Base-by-base conservation (phyloP, 179 eudicot genomes). In the Corrigiola litoralis region DNA sequence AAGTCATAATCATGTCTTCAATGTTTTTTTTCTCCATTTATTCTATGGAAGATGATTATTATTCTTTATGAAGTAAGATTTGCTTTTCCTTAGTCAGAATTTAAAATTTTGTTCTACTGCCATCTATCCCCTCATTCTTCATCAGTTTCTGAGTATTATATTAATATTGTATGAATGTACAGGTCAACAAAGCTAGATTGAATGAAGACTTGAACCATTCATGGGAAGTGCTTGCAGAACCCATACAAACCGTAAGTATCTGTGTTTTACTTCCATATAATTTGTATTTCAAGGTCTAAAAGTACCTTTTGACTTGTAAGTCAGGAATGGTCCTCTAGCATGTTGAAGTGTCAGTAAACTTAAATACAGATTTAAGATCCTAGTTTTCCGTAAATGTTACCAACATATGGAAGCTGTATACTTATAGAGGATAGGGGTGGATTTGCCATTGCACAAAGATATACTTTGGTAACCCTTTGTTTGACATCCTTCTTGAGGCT, bases 151-250 rank as follows among this genome's bases (percentile, higher is more conserved):
- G n/a, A 36, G 38, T 46, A 25, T 44, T 29, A 37, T 2, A 5
- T 29, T 62, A 25, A 36, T 55, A 36, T 29, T 45, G 1, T 46
- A 2, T 70, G 59, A 47, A 51, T 12, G 31, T 47, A 29, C 81
- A 92, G 98, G 98, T 92, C 58, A 90, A 92, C 76, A 86, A 81
- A 80, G 78, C 88, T 57, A 76, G 77, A 36, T 73, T 94, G 83
- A 72, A 29, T 59, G 81, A 86, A 71, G 99, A 90, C 82, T 79
- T 92, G 84, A 64, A 92, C 71, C 70, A 80, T 23, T 69, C 86
- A n/a, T 92, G 98, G 98, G 98, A 90, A 85, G 95, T 92, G 70
- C 97, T 92, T 62, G 98, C 98, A 21, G 98, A 92, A 76, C 97
- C 98, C 52, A 79, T 92, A 68, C 98, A 92, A 73, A 92, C 96